phyloP scores from a whole-genome alignment of 208 protist genomes.

The Acanthamoeba healyi region DNA sequence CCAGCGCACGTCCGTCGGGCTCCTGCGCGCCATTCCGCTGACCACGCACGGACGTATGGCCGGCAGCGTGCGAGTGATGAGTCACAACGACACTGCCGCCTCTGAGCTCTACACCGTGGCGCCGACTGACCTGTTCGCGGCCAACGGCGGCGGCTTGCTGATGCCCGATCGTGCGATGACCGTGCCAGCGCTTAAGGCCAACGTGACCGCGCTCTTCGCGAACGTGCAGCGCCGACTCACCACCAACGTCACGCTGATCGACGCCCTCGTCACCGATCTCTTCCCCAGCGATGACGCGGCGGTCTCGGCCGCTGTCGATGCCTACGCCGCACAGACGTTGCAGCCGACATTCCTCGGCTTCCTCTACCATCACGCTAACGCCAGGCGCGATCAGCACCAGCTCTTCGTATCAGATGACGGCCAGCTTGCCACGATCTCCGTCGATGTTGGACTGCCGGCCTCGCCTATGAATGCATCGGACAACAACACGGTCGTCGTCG shows the following conservation, averaged over 20 bases:
- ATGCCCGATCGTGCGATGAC: not conserved
- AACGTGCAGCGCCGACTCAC: not conserved
- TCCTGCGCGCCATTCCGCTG: slow-evolving; percentile 25
- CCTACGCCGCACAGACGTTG: not conserved
- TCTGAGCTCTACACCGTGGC: not conserved
- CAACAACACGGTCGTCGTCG: not conserved
- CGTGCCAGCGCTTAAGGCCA: not conserved
- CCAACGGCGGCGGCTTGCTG: not conserved
- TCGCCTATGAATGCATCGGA: not conserved
- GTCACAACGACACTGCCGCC: too few species aligned
- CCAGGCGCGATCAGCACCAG: not conserved
- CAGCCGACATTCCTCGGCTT: not conserved
- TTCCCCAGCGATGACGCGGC: not conserved
- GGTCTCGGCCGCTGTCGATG: not conserved
- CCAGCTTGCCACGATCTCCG: not conserved
- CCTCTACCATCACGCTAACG: not conserved
- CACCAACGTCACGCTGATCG: not conserved
- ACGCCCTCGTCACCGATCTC: not conserved
- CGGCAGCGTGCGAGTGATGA: not conserved
- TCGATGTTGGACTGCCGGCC: not conserved
- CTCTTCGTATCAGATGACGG: not conserved
- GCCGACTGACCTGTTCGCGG: not conserved
- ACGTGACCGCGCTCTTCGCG: not conserved
- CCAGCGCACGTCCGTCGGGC: not conserved
- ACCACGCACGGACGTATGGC: not conserved